Evolutionary conservation across 208 protist genomes (phyloP).

Genomic region (Leishmania braziliensis): DNA sequence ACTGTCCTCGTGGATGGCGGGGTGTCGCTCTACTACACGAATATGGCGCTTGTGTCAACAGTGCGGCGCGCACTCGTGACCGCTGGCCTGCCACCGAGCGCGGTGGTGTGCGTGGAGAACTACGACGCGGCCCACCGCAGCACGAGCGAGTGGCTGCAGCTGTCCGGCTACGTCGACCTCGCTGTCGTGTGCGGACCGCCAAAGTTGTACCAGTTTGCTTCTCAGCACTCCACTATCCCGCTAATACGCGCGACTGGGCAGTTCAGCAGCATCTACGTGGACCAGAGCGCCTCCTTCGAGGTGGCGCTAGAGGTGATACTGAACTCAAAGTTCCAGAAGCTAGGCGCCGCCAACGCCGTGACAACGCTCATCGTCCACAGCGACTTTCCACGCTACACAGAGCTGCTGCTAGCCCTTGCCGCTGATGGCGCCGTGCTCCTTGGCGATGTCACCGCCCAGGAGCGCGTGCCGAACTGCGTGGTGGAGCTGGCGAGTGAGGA

Average conservation of each 20-base stretch:
- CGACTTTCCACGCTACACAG: slow-evolving; percentile 49
- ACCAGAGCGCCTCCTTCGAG: slow-evolving; percentile 57
- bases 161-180: slow-evolving; percentile 48
- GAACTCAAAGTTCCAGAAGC: slow-evolving; percentile 56
- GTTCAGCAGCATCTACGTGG: slow-evolving; percentile 57
- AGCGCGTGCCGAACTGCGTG: slow-evolving; percentile 41
- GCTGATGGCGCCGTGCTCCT: slow-evolving; percentile 38
- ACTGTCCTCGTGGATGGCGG: slow-evolving; percentile 58
- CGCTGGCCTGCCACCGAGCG: slow-evolving; percentile 36
- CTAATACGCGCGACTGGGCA: slow-evolving; percentile 53
- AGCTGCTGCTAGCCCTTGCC: slow-evolving; percentile 49
- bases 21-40: slow-evolving; percentile 44
- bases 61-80: slow-evolving; percentile 36
- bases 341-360: slow-evolving; percentile 49
- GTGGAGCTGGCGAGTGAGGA: slow-evolving; percentile 48
- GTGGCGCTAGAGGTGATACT: slow-evolving; percentile 49
- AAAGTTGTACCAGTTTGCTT: slow-evolving; percentile 54
- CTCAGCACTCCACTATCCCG: slow-evolving; percentile 42
- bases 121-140: slow-evolving; percentile 35
- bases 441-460: slow-evolving; percentile 39
- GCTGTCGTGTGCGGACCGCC: slow-evolving; percentile 56
- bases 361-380: slow-evolving; percentile 54
- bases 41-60: slow-evolving; percentile 36
- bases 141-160: slow-evolving; percentile 47
- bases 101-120: slow-evolving; percentile 52